Conservation (phyloP, 2,329 filamentous ascomycete species). For the Ophiosphaerella korrae region DNA sequence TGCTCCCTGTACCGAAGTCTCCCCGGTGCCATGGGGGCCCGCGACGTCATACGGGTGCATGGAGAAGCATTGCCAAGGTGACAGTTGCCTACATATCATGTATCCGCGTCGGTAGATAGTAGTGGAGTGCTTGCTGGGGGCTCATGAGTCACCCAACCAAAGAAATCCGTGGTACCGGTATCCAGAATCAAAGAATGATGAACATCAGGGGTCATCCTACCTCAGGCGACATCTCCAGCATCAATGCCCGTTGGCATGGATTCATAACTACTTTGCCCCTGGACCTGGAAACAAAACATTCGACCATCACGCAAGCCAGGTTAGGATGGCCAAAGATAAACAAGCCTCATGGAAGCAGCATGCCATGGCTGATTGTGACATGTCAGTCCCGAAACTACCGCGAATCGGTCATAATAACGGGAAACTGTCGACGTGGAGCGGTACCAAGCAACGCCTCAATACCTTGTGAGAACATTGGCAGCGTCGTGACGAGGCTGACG, state of each 20-base stretch:
- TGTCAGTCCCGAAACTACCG: neutral
- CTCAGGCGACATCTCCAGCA: too few species aligned
- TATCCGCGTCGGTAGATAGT: slow-evolving; percentile 17
- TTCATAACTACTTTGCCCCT: neutral
- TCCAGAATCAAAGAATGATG: too few species aligned
- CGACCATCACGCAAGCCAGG: neutral
- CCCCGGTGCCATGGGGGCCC: slow-evolving; percentile 21
- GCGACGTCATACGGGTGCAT: slow-evolving; percentile 17
- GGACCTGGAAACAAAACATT: neutral
- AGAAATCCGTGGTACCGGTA: neutral
- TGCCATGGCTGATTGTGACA: slow-evolving; percentile 9
- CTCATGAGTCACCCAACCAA: neutral
- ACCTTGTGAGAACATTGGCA: neutral
- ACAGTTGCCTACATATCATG: slow-evolving; percentile 15
- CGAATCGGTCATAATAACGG: slow-evolving; percentile 1
- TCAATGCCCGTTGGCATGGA: too few species aligned
- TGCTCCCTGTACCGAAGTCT: slow-evolving; percentile 27
- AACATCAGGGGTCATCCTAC: too few species aligned
- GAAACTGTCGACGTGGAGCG: neutral
- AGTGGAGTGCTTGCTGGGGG: slow-evolving; percentile 9
- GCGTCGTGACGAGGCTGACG: slow-evolving; percentile 14
- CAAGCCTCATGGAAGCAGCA: slow-evolving; percentile 10
- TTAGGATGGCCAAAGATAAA: neutral
- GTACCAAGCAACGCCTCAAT: slow-evolving; percentile 4
- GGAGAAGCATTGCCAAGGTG: slow-evolving; percentile 27